phyloP scores from a whole-genome alignment of 805 yeast species.

The Komagataella pseudopastoris region DNA sequence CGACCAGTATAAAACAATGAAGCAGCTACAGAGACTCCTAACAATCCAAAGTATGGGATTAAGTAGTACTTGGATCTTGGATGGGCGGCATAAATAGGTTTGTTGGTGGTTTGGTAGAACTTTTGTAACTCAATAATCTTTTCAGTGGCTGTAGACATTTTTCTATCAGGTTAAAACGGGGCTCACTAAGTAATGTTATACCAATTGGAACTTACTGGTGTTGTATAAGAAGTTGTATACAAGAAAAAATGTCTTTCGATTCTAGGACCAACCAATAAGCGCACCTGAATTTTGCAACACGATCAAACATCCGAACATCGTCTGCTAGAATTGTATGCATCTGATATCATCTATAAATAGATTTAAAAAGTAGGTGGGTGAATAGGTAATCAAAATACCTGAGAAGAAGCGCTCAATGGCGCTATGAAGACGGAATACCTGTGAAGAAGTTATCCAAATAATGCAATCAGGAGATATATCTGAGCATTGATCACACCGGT shows the following conservation, averaged over 20 bases:
- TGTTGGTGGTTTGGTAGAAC: conserved; percentile 40
- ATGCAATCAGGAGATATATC: no score
- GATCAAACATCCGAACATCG: not conserved
- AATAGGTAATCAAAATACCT: no score
- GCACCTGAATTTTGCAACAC: not conserved
- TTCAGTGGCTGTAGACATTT: conserved; percentile 16
- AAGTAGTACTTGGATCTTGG: conserved; percentile 60
- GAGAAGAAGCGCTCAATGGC: no score
- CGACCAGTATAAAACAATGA: conserved; percentile 62
- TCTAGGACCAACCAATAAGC: not conserved
- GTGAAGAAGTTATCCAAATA: no score
- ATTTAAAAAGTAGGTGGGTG: no score
- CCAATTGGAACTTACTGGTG: not conserved
- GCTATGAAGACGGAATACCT: no score
- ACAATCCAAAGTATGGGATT: conserved; percentile 69
- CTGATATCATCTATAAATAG: no score
- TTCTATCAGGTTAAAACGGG: not conserved
- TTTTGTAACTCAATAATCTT: conserved; percentile 43
- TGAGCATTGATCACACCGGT: no score
- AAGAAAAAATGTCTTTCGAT: not conserved
- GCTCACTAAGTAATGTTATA: no score
- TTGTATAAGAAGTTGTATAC: not conserved
- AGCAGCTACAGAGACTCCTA: conserved; percentile 50
- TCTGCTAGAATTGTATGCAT: no score
- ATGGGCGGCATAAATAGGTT: conserved; percentile 42